phyloP scores from a whole-genome alignment of 176 grass and related monocot genomes.

The Leersia perrieri region DNA sequence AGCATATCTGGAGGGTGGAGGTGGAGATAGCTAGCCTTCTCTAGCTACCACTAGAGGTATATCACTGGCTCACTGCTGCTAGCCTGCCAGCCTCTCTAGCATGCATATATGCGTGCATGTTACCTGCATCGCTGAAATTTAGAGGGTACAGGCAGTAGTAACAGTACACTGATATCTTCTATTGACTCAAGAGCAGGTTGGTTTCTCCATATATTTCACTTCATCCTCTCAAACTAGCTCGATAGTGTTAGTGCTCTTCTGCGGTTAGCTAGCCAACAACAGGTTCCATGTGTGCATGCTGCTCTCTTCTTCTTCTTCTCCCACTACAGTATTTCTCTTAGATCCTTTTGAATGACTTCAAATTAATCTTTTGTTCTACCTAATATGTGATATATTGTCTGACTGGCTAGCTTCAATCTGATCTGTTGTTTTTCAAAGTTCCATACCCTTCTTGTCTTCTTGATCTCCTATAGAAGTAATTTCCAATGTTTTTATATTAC shows the following conservation, averaged over 20 bases:
- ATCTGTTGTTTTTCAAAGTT: neutral
- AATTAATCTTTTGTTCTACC: neutral
- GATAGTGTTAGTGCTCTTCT: neutral
- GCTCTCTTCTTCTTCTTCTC: neutral
- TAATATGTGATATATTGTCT: too few relatives aligned
- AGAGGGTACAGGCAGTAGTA: neutral
- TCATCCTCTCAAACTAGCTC: neutral
- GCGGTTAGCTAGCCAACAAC: neutral
- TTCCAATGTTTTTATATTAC: neutral
- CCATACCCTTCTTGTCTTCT: neutral
- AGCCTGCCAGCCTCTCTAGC: neutral
- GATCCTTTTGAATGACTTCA: neutral
- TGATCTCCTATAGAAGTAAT: neutral
- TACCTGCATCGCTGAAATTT: neutral
- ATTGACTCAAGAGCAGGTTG: slow-evolving; percentile 17
- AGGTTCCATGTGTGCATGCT: neutral
- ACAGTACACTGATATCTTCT: neutral
- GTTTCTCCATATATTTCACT: neutral
- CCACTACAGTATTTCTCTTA: neutral
- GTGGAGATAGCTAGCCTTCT: neutral
- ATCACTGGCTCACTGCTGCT: neutral
- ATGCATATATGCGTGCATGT: neutral
- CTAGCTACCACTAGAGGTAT: neutral
- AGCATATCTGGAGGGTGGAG: neutral
- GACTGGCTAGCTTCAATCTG: neutral